Percentiles rank a stretch among this genome's conserved stretches.
Conservation (phyloP, 2,329 filamentous ascomycete genomes). For the Thelonectria blattea region DNA sequence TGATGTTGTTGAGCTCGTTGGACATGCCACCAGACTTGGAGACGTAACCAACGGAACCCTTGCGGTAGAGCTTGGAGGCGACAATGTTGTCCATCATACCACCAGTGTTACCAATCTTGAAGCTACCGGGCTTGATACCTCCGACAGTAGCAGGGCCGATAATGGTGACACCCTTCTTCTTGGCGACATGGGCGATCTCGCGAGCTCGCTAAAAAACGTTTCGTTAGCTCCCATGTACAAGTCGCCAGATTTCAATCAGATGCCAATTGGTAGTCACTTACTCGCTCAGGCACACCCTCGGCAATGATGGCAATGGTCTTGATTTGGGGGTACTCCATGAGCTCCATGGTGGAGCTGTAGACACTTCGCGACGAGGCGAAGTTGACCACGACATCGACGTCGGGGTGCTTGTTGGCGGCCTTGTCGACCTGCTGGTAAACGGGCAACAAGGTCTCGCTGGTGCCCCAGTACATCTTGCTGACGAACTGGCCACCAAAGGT, state of each 20-base stretch:
- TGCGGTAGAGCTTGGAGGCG: constrained; percentile 99
- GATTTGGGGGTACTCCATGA: constrained; percentile 97
- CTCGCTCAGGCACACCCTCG: constrained; percentile 97
- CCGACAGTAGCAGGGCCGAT: constrained; percentile 98
- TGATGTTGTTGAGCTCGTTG: constrained; percentile 99
- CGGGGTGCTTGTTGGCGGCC: constrained; percentile 93
- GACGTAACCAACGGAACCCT: constrained; percentile 97
- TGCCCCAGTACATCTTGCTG: constrained; percentile 99
- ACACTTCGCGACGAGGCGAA: constrained; percentile 99
- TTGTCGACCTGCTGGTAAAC: constrained; percentile 96
- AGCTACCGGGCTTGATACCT: constrained; percentile 98
- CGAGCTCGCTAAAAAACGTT: constrained; percentile 74
- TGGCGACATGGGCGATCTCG: constrained; percentile 94
- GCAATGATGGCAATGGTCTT: constrained; percentile 99
- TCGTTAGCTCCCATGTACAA: constrained; percentile 20
- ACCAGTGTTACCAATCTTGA: constrained; percentile 99
- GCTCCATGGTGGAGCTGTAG: constrained; percentile 97
- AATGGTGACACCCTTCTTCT: constrained; percentile 99
- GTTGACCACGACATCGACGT: constrained; percentile 98
- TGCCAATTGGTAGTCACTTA: constrained; percentile 55
- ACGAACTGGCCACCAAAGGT: constrained; percentile 99
- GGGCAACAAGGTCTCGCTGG: constrained; percentile 96
- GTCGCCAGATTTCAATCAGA: background rate
- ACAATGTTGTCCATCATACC: constrained; percentile 99
- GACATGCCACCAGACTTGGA: constrained; percentile 99